Conservation (phyloP, 2,329 filamentous ascomycete genomes). For the Sarocladium strictum region DNA sequence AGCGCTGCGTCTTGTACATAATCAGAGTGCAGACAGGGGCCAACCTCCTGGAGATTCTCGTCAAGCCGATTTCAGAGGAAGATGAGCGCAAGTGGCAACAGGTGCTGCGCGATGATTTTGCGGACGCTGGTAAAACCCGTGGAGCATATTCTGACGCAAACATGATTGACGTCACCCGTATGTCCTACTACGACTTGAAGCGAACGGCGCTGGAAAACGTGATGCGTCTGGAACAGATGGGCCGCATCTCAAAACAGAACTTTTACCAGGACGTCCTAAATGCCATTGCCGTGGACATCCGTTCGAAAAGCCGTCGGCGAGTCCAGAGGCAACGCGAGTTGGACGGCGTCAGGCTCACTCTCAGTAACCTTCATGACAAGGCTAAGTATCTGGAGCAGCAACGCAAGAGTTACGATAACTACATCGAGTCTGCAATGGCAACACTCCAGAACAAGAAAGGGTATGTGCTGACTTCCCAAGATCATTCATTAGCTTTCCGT, state of each 20-base stretch:
- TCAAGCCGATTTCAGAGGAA: conserved; percentile 79
- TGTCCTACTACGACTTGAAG: conserved; percentile 90
- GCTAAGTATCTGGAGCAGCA: conserved; percentile 90
- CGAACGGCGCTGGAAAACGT: conserved; percentile 91
- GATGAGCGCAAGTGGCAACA: conserved; percentile 85
- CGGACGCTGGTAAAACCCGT: conserved; percentile 57
- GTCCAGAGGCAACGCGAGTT: conserved; percentile 89
- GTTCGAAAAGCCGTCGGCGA: conserved; percentile 89
- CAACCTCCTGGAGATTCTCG: conserved; percentile 91
- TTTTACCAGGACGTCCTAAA: conserved; percentile 98
- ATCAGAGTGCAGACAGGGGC: conserved; percentile 90
- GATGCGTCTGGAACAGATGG: conserved; percentile 77
- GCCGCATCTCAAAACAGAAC: conserved; percentile 84
- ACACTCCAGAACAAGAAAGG: conserved; percentile 96
- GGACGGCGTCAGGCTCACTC: conserved; percentile 72
- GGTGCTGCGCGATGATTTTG: conserved; percentile 76
- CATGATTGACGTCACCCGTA: conserved; percentile 81
- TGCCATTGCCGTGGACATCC: conserved; percentile 91
- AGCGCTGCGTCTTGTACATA: conserved; percentile 94
- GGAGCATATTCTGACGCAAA: conserved; percentile 88
- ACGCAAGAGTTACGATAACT: conserved; percentile 96
- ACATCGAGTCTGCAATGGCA: conserved; percentile 97
- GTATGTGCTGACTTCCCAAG: conserved; percentile 41
- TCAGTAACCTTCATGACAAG: conserved; percentile 74
- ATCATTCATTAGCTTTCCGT: too few species aligned